These are phyloP conservation scores for Thalassiosira profunda DNA, from an alignment of 108 stramenopile genomes.

Conservation along the genomic window DNA sequence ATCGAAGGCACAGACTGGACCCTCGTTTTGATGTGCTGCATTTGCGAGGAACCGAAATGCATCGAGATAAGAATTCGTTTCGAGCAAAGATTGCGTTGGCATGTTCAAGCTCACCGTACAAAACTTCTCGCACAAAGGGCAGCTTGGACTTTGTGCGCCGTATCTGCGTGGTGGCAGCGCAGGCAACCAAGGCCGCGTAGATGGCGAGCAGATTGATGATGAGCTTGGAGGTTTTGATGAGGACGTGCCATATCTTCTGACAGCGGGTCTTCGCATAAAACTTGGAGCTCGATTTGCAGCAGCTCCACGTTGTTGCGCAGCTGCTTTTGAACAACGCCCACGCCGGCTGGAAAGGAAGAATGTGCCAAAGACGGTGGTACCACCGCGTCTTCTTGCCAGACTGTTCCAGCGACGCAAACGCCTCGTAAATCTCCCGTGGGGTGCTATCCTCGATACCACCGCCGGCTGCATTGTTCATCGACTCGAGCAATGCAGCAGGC, in stretches of 20 bases:
- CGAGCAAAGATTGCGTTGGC: neutral
- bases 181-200: neutral
- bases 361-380: neutral
- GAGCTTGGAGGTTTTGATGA: neutral
- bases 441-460: neutral
- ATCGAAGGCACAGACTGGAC: slow-evolving; percentile 8
- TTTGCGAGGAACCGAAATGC: neutral
- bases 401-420: neutral
- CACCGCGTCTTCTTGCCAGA: neutral
- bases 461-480: neutral
- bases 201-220: slow-evolving; percentile 4
- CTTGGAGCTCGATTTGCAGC: neutral
- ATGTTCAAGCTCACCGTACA: slow-evolving; percentile 8
- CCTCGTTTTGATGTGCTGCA: neutral
- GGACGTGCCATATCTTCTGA: neutral
- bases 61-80: neutral
- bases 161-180: slow-evolving; percentile 4
- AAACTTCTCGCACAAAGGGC: neutral
- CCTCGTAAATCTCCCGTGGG: neutral
- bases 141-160: slow-evolving; percentile 1
- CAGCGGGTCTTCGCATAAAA: neutral
- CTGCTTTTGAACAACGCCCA: neutral
- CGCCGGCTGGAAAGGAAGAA: neutral
- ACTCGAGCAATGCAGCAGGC: neutral
- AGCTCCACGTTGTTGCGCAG: neutral